These are phyloP conservation scores for Prunus mira DNA, from an alignment of 306 rosid genomes.

Conservation along the genomic window DNA sequence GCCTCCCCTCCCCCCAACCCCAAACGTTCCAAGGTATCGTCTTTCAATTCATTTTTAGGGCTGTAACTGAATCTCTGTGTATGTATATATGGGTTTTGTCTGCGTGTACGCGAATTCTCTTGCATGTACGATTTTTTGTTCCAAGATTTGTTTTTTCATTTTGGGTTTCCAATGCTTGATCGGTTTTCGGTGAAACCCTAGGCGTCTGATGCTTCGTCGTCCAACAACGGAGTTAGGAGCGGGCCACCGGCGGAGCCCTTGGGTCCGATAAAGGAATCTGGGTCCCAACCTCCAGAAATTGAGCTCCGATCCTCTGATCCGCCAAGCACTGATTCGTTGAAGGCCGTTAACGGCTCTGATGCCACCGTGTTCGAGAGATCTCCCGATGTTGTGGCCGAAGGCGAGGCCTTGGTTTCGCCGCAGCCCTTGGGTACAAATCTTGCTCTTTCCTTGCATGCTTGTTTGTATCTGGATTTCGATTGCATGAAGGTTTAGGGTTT, in stretches of 20 bases:
- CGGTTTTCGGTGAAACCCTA: slow-evolving; percentile 27
- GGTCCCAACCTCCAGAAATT: slow-evolving; percentile 46
- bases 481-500: slow-evolving; percentile 19
- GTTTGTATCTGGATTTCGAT: slow-evolving; percentile 18
- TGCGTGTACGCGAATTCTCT: slow-evolving; percentile 10
- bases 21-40: slow-evolving; percentile 79
- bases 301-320: slow-evolving; percentile 72
- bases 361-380: slow-evolving; percentile 42
- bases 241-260: slow-evolving; percentile 42
- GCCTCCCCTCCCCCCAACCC: slow-evolving; percentile 63
- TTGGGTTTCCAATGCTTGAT: slow-evolving; percentile 22
- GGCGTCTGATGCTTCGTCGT: slow-evolving; percentile 70
- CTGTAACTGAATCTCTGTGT: background rate
- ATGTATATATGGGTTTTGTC: background rate
- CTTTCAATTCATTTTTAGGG: background rate
- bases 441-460: background rate
- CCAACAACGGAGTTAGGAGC: slow-evolving; percentile 46
- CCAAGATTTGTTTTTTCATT: background rate
- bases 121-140: background rate
- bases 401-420: slow-evolving; percentile 52
- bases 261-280: slow-evolving; percentile 67
- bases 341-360: slow-evolving; percentile 47
- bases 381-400: slow-evolving; percentile 43
- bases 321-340: slow-evolving; percentile 47
- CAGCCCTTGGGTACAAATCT: slow-evolving; percentile 46